Evolutionary conservation across 1,284 basidiomycete genomes (phyloP).

Genomic region (Anthracocystis panici-leucophaei): DNA sequence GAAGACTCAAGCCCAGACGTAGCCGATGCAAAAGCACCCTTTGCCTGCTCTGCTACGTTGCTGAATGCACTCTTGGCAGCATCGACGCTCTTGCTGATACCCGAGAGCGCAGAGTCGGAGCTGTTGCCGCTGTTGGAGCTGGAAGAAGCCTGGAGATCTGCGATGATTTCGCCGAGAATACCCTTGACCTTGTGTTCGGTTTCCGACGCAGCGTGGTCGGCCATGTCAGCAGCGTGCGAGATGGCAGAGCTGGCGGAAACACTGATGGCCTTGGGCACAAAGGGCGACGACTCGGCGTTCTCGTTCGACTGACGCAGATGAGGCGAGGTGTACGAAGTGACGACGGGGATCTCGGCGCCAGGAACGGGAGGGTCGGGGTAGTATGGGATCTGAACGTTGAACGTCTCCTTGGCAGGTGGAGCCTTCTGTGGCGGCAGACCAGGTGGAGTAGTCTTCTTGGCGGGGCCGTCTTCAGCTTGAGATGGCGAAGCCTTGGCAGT

Average conservation of each 20-base stretch:
- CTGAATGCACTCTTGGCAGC: slow-evolving; percentile 37
- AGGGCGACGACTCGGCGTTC: slow-evolving; percentile 24
- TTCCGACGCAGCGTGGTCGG: slow-evolving; percentile 20
- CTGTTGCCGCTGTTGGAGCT: slow-evolving; percentile 10
- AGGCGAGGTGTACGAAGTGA: slow-evolving; percentile 58
- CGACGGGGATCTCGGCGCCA: slow-evolving; percentile 51
- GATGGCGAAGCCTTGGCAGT: slow-evolving; percentile 44
- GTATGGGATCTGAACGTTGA: slow-evolving; percentile 62
- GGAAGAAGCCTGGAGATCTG: slow-evolving; percentile 34
- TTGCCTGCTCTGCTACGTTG: slow-evolving; percentile 43
- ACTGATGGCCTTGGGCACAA: slow-evolving; percentile 45
- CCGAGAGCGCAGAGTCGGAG: slow-evolving; percentile 19
- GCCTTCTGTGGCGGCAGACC: slow-evolving; percentile 55
- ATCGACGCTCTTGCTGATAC: slow-evolving; percentile 33
- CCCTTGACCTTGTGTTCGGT: slow-evolving; percentile 31
- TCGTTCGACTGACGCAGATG: slow-evolving; percentile 27
- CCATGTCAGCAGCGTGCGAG: slow-evolving; percentile 44
- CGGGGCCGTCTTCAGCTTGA: slow-evolving; percentile 32
- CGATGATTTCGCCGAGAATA: slow-evolving; percentile 40
- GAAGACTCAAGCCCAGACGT: slow-evolving; percentile 14
- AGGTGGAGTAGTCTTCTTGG: slow-evolving; percentile 51
- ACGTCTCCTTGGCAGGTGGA: slow-evolving; percentile 50
- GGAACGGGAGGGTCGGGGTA: slow-evolving; percentile 52
- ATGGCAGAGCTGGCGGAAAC: slow-evolving; percentile 52
- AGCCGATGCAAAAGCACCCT: slow-evolving; percentile 40